phyloP scores from a whole-genome alignment of 1,284 basidiomycete genomes.

The Xerocomus amazonicus region DNA sequence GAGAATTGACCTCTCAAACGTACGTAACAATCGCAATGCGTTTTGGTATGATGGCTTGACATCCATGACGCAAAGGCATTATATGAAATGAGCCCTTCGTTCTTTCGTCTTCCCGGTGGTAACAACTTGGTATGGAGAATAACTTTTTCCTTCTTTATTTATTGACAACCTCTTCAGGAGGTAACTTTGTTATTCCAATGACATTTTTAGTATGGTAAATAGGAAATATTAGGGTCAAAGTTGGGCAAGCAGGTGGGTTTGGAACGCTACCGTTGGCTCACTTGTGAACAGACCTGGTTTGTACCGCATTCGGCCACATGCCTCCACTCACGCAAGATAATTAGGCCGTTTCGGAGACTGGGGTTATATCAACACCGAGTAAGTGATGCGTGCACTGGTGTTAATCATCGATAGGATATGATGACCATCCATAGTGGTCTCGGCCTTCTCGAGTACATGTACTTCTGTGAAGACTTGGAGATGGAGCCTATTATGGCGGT shows the following conservation, averaged over 20 bases:
- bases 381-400: slow-evolving; percentile 11
- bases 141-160: background rate
- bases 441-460: slow-evolving; percentile 60
- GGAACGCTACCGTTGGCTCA: slow-evolving; percentile 57
- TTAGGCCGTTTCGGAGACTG: slow-evolving; percentile 55
- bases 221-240: slow-evolving; percentile 44
- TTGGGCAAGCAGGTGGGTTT: slow-evolving; percentile 56
- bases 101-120: slow-evolving; percentile 66
- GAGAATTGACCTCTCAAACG: slow-evolving; percentile 59
- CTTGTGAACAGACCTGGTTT: slow-evolving; percentile 38
- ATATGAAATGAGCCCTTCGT: slow-evolving; percentile 54
- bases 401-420: background rate
- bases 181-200: slow-evolving; percentile 21
- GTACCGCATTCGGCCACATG: background rate
- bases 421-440: slow-evolving; percentile 43
- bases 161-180: slow-evolving; percentile 30
- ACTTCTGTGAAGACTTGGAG: slow-evolving; percentile 57
- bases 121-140: slow-evolving; percentile 44
- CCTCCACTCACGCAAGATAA: background rate
- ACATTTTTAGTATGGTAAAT: background rate
- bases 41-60: background rate
- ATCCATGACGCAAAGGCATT: slow-evolving; percentile 38
- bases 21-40: slow-evolving; percentile 18
- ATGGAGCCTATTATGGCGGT: slow-evolving; percentile 69
- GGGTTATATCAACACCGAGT: slow-evolving; percentile 66